These are phyloP conservation scores for Tephrocybe rancida DNA, from an alignment of 768 basidiomycete genomes.

Conservation along the genomic window DNA sequence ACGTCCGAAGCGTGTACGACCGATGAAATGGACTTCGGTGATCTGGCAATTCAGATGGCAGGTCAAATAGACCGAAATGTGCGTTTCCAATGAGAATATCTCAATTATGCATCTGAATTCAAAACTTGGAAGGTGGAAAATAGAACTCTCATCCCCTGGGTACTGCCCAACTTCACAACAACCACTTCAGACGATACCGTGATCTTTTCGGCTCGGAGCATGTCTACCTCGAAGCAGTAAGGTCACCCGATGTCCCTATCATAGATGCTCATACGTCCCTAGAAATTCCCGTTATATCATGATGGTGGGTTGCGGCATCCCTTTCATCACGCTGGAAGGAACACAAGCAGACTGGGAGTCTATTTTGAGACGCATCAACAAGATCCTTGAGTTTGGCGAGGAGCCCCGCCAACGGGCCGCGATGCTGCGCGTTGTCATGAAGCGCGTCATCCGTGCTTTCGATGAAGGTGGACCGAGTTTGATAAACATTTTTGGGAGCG, in stretches of 20 bases:
- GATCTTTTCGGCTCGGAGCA: constrained; percentile 40
- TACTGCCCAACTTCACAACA: constrained; percentile 45
- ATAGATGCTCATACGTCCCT: neutral
- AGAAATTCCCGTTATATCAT: constrained; percentile 39
- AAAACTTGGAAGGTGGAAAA: constrained; percentile 29
- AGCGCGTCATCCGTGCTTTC: constrained; percentile 37
- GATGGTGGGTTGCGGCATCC: constrained; percentile 38
- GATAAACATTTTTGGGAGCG: constrained; percentile 42
- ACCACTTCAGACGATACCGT: constrained; percentile 40
- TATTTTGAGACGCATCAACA: constrained; percentile 32
- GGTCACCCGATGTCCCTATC: neutral
- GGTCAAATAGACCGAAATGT: constrained; percentile 26
- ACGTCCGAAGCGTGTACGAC: constrained; percentile 8
- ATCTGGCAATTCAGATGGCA: constrained; percentile 25
- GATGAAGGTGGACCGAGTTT: constrained; percentile 21
- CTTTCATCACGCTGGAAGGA: constrained; percentile 46
- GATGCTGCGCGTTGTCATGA: constrained; percentile 42
- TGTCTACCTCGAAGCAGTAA: constrained; percentile 38
- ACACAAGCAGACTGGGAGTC: constrained; percentile 1
- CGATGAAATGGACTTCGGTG: constrained; percentile 22
- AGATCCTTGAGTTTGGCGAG: constrained; percentile 36
- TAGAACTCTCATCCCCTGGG: constrained; percentile 37
- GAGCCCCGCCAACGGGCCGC: constrained; percentile 35
- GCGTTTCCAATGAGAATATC: constrained; percentile 17
- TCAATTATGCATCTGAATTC: constrained; percentile 32